Base-by-base conservation (phyloP, 805 yeast species). In the Yarrowia sp. region DNA sequence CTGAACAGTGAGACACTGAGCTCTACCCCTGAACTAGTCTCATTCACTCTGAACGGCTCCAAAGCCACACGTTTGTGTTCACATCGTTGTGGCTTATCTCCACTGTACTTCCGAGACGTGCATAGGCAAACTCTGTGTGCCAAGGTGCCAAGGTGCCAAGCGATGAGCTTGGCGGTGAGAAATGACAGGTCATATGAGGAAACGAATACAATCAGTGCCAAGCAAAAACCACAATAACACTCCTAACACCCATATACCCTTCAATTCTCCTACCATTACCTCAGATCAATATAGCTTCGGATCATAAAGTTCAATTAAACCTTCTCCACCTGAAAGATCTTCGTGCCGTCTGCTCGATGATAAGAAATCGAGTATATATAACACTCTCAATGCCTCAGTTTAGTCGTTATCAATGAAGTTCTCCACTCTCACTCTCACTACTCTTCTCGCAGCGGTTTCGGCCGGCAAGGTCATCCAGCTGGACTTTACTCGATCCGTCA, bases 401-500 rank as follows among this genome's bases (percentile, higher is more conserved):
- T n/a, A n/a, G n/a, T 13, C 32, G 1, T 2, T 8, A 15, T 8
- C 32, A 6, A 51, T 51, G 58, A 18, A 22, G 8, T 38, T 51
- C 38, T 55, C 61, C 1, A 13, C 17, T 2, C 47, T 55, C 42
- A 13, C 47, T 2, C n/a, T 55, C 31, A 6, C 44, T 4, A 38
- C 44, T 9, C 35, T 53, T 7, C 15, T 39, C 14, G 11, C 44
- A 7, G 14, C 35, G 0, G 61, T 55, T 1, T 39, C 47, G 2
- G 47, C 47, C 8, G 61, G 61, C 28, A 55, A 55, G 17, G 61
- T 55, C 33, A 18, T 55, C 17, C 45, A 55, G 22, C 61, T 55
- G 15, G 61, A 55, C 36, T 55, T 55, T 9, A 13, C 1, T 1
- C 36, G 61, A 55, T 22, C 41, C 36, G 17, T 31, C 28, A 3